Percentiles rank a stretch among this genome's conserved stretches.
These are phyloP conservation scores for Salix koriyanagi DNA, from an alignment of 345 rosid species.

Conservation along the genomic window DNA sequence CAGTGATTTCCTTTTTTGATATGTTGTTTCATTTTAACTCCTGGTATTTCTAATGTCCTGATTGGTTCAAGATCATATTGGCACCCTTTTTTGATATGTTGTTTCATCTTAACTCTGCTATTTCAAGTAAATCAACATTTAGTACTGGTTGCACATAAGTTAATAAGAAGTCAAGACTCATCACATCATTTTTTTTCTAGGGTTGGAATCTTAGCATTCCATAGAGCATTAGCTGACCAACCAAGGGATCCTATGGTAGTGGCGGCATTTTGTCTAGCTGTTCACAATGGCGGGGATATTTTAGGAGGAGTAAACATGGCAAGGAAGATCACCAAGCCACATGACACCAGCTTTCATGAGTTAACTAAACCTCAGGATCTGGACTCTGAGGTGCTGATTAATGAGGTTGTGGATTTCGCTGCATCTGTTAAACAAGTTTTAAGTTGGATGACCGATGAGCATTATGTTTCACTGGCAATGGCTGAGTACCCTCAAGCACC, in stretches of 20 bases:
- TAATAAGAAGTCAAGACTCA: neutral
- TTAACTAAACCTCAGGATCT: constrained; percentile 30
- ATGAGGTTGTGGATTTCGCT: constrained; percentile 67
- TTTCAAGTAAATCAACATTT: neutral
- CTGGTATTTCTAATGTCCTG: neutral
- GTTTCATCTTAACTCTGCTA: too few relatives aligned
- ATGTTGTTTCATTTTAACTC: neutral
- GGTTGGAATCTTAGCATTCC: constrained; percentile 79
- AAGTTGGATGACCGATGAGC: constrained; percentile 53
- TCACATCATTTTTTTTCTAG: constrained; percentile 29
- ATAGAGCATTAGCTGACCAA: constrained; percentile 59
- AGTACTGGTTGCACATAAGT: neutral
- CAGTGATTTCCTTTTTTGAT: neutral
- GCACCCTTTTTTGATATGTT: too few relatives aligned
- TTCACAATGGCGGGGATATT: constrained; percentile 75
- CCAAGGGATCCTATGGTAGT: constrained; percentile 75
- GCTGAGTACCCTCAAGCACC: constrained; percentile 58
- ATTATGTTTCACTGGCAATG: constrained; percentile 57
- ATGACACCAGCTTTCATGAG: constrained; percentile 50
- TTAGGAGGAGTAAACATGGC: constrained; percentile 61
- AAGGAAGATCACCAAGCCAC: constrained; percentile 44
- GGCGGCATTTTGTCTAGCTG: constrained; percentile 73
- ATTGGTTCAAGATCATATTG: neutral
- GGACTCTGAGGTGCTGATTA: constrained; percentile 23
- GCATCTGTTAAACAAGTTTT: constrained; percentile 46